Evolutionary conservation across 495 filamentous ascomycete genomes (phyloP).

Genomic region (Hypoxylon fragiforme): DNA sequence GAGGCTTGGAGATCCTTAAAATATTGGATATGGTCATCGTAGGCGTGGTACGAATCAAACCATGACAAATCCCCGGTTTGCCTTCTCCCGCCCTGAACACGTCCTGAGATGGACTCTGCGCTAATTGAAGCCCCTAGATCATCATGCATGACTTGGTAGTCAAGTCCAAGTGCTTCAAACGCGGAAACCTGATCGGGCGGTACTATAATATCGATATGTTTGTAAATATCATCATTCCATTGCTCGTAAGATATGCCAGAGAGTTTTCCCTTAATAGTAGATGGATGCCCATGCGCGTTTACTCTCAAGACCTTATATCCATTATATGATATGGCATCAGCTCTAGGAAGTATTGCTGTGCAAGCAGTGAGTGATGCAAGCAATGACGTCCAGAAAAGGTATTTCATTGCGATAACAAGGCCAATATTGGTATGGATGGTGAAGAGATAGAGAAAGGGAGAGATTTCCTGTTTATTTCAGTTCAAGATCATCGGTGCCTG

Average conservation of each 20-base stretch:
- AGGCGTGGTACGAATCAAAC: conserved; percentile 52
- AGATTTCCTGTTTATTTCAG: too few relatives aligned
- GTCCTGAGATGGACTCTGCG: conserved; percentile 31
- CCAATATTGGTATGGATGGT: too few relatives aligned
- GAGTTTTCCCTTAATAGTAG: conserved; percentile 35
- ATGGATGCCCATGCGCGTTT: conserved; percentile 22
- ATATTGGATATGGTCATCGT: conserved; percentile 51
- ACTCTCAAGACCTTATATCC: conserved; percentile 48
- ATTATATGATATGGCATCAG: conserved; percentile 33
- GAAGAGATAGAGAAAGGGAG: neutral
- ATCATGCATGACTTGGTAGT: conserved; percentile 46
- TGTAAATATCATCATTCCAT: conserved; percentile 36
- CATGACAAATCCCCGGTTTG: conserved; percentile 38
- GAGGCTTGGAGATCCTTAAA: conserved; percentile 44
- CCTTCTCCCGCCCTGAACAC: conserved; percentile 8
- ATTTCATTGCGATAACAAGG: conserved; percentile 6
- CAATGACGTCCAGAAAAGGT: neutral
- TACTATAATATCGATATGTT: conserved; percentile 44
- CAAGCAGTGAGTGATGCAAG: conserved; percentile 1
- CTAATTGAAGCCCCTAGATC: conserved; percentile 48
- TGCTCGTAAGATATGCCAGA: conserved; percentile 32
- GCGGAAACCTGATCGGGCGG: conserved; percentile 37
- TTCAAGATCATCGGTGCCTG: too few relatives aligned
- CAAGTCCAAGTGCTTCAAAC: conserved; percentile 41
- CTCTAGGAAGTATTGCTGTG: conserved; percentile 5